Conservation (phyloP, 805 yeast species). For the Brettanomyces bruxellensis region DNA sequence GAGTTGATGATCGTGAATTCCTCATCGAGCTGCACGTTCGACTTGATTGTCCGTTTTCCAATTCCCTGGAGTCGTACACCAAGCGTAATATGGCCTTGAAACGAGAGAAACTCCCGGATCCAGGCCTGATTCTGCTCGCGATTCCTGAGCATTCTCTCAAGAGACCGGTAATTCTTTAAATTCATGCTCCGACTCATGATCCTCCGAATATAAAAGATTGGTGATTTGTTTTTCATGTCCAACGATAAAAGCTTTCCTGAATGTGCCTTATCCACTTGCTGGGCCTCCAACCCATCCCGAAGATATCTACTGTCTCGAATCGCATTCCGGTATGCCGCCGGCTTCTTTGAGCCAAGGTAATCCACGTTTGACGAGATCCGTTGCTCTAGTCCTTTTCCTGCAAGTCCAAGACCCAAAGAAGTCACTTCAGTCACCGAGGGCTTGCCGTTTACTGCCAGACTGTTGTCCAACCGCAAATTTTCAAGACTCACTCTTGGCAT, state of each 20-base stretch:
- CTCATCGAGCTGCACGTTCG: constrained; percentile 45
- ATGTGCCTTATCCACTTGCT: no score
- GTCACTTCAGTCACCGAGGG: constrained; percentile 13
- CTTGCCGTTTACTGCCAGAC: no score
- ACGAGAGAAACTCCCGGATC: constrained; percentile 69
- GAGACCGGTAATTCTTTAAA: constrained; percentile 28
- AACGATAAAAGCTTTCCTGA: background rate
- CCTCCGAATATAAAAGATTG: constrained; percentile 35
- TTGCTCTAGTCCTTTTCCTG: constrained; percentile 16
- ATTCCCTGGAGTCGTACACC: constrained; percentile 57
- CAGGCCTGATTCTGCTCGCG: constrained; percentile 32
- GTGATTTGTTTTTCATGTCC: constrained; percentile 16
- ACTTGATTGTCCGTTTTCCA: constrained; percentile 29
- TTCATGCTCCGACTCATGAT: constrained; percentile 29
- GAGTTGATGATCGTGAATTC: constrained; percentile 76
- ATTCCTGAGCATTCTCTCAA: constrained; percentile 16
- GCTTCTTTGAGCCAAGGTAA: background rate
- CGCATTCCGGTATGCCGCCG: background rate
- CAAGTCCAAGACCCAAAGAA: constrained; percentile 21
- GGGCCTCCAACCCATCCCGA: no score
- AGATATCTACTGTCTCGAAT: no score
- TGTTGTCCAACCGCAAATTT: no score
- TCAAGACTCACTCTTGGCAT: no score
- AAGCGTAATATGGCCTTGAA: constrained; percentile 76
- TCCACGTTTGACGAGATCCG: no score